These are phyloP conservation scores for Macrophomina tecta DNA, from an alignment of 2,329 filamentous ascomycete species.

Conservation along the genomic window DNA sequence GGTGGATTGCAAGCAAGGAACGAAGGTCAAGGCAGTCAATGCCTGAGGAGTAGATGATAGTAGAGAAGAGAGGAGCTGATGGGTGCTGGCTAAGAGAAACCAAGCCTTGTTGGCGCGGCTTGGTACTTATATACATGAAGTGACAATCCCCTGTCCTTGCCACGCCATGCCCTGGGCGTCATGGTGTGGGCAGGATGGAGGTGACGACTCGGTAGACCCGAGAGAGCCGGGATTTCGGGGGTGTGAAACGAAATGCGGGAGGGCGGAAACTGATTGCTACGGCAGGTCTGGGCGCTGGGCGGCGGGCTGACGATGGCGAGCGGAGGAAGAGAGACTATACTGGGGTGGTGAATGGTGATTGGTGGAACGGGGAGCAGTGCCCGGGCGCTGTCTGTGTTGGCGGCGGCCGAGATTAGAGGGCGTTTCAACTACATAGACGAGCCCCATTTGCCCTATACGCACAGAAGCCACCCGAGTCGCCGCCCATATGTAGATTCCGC, in stretches of 20 bases:
- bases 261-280: constrained; percentile 3
- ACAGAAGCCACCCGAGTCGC: constrained; percentile 1
- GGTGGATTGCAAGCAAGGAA: neutral
- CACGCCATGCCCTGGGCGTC: neutral
- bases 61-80: constrained; percentile 15
- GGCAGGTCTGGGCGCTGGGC: neutral
- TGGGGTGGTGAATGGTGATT: constrained; percentile 2
- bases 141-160: neutral
- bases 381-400: constrained; percentile 5
- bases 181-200: neutral
- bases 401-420: constrained; percentile 22
- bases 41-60: neutral
- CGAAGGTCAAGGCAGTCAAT: constrained; percentile 24
- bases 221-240: neutral
- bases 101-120: constrained; percentile 17
- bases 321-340: constrained; percentile 9
- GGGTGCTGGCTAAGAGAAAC: constrained; percentile 23
- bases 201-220: neutral
- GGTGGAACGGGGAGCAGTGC: constrained; percentile 1
- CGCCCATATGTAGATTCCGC: constrained; percentile 10
- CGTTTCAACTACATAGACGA: constrained; percentile 23
- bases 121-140: constrained; percentile 10
- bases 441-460: constrained; percentile 8
- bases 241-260: constrained; percentile 13
- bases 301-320: neutral